A percentile compares a stretch with the other conserved stretches of the same genome.
Conservation (phyloP, 225 moss, liverwort and hornwort genomes). For the Marchantia paleacea region DNA sequence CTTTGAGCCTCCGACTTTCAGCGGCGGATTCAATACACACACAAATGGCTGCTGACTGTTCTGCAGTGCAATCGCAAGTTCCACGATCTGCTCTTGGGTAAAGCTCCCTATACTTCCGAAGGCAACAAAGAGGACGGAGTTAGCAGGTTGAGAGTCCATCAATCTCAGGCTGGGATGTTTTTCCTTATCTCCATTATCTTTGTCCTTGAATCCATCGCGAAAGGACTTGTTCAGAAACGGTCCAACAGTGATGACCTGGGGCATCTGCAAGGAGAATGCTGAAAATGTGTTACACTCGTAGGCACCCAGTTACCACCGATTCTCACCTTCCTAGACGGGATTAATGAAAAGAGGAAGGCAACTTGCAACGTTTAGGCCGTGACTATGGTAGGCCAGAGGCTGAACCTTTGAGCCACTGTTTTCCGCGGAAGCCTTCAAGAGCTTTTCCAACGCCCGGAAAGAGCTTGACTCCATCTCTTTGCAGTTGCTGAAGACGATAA, state of each 20-base stretch:
- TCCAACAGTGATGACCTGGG: too few species aligned
- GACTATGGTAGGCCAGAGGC: too few species aligned
- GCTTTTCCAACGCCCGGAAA: too few species aligned
- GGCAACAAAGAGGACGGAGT: conserved; percentile 35
- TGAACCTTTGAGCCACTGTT: too few species aligned
- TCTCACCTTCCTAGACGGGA: too few species aligned
- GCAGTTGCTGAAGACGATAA: too few species aligned
- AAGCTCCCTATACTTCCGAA: conserved; percentile 34
- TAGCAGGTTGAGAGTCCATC: conserved; percentile 31
- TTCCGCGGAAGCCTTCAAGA: too few species aligned
- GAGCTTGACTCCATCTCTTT: too few species aligned
- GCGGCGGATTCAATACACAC: conserved; percentile 25
- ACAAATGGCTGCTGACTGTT: conserved; percentile 48
- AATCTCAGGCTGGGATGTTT: conserved; percentile 26
- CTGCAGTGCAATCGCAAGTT: conserved; percentile 47
- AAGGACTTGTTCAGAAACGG: background rate
- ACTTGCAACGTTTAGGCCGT: too few species aligned
- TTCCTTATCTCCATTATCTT: background rate
- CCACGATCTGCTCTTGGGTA: conserved; percentile 30
- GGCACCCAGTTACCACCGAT: too few species aligned
- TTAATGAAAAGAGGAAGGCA: background rate
- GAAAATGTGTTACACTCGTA: too few species aligned
- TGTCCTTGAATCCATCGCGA: background rate
- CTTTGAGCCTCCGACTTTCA: too few species aligned
- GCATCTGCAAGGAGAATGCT: background rate